Conservation (phyloP, 768 basidiomycete species). For the Tulasnella sp. region DNA sequence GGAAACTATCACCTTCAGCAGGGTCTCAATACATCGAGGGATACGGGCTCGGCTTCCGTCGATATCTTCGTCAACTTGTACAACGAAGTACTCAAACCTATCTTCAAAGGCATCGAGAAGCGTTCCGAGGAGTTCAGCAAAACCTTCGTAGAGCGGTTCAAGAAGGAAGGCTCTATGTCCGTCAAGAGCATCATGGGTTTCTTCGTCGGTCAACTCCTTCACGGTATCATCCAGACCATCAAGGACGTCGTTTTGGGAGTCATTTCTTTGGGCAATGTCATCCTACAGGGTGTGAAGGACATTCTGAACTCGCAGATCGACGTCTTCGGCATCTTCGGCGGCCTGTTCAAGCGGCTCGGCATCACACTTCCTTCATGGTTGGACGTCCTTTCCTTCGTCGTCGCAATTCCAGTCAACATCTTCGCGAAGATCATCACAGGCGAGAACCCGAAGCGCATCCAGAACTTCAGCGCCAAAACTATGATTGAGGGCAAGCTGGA, state of each 20-base stretch:
- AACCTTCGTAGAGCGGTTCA: not conserved
- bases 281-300: not conserved
- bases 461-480: not conserved
- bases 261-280: not conserved
- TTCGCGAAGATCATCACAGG: constrained; percentile 5
- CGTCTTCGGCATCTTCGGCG: constrained; percentile 6
- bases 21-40: not conserved
- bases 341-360: not conserved
- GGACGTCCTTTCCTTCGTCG: not conserved
- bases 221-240: not conserved
- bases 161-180: not conserved
- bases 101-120: not conserved
- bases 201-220: not conserved
- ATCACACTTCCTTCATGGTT: not conserved
- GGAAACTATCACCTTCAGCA: constrained; percentile 7
- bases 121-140: not conserved
- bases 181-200: not conserved
- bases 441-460: not conserved
- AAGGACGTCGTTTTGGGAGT: not conserved
- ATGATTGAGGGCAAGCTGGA: not conserved
- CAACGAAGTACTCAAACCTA: not conserved
- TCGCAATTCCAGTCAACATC: constrained; percentile 1
- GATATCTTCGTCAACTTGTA: not conserved
- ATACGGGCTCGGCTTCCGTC: not conserved
- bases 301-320: constrained; percentile 2